Evolutionary conservation across 148 eudicot species (phyloP).

Genomic region (Persicaria maculosa): DNA sequence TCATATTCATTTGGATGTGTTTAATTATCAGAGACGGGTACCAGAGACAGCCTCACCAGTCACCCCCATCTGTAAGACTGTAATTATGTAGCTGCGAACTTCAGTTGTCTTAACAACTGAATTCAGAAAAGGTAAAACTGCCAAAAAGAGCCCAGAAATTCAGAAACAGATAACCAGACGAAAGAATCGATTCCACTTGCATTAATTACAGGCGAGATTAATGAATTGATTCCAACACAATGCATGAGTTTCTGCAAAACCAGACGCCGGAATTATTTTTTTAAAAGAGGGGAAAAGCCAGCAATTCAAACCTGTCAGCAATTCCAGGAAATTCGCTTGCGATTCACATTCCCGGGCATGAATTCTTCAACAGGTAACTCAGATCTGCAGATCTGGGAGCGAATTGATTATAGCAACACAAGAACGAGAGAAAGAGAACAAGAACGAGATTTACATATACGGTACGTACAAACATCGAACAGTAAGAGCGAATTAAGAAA

Average conservation of each 20-base stretch:
- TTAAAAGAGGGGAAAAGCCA: background rate
- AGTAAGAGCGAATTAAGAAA: too few species aligned
- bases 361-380: conserved; percentile 5
- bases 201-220: conserved; percentile 1
- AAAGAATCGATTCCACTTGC: background rate
- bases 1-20: too few species aligned
- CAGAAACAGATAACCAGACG: background rate
- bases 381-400: conserved; percentile 10
- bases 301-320: conserved; percentile 11
- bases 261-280: background rate
- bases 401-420: background rate
- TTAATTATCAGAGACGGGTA: background rate
- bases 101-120: conserved; percentile 9
- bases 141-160: background rate
- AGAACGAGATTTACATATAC: background rate
- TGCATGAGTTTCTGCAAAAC: conserved; percentile 7
- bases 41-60: conserved; percentile 1
- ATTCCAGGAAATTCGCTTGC: conserved; percentile 12
- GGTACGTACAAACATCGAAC: too few species aligned
- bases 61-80: background rate
- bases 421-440: background rate
- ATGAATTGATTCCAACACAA: background rate
- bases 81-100: background rate
- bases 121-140: conserved; percentile 1
- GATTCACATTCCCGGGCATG: conserved; percentile 1